A percentile compares a stretch with the other conserved stretches of the same genome.
Evolutionary conservation across 441 rosid species (phyloP).

Genomic region (Mallotus repandus): DNA sequence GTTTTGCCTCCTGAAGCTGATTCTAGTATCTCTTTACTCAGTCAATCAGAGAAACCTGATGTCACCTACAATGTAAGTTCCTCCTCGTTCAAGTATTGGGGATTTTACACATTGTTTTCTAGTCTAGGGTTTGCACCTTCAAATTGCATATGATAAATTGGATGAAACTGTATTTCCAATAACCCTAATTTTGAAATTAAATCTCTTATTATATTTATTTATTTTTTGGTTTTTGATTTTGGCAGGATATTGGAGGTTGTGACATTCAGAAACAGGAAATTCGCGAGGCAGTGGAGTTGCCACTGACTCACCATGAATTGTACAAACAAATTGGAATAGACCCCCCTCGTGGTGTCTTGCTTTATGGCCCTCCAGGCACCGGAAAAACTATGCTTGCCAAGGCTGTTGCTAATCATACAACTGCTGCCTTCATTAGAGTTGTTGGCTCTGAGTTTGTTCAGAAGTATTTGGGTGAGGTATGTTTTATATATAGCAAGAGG

Average conservation of each 20-base stretch:
- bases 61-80: conserved; percentile 68
- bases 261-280: conserved; percentile 99
- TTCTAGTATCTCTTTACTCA: conserved; percentile 91
- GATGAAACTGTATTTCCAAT: no score
- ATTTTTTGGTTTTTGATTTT: not conserved
- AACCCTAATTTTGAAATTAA: no score
- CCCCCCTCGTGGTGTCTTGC: conserved; percentile 97
- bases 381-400: conserved; percentile 99
- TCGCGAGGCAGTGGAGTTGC: conserved; percentile 98
- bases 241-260: conserved; percentile 97
- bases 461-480: conserved; percentile 98
- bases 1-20: conserved; percentile 98
- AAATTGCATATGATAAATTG: no score
- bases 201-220: no score
- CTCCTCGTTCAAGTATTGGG: not conserved
- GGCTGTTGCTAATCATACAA: conserved; percentile 98
- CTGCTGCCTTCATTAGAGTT: conserved; percentile 97
- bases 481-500: not conserved
- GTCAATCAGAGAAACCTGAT: conserved; percentile 98
- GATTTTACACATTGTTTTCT: no score
- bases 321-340: conserved; percentile 98
- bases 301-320: conserved; percentile 90
- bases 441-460: conserved; percentile 99
- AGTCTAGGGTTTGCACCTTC: no score
- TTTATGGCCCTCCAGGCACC: conserved; percentile 98